Conservation (phyloP, 2,329 filamentous ascomycete species). For the Apiospora aurea region DNA sequence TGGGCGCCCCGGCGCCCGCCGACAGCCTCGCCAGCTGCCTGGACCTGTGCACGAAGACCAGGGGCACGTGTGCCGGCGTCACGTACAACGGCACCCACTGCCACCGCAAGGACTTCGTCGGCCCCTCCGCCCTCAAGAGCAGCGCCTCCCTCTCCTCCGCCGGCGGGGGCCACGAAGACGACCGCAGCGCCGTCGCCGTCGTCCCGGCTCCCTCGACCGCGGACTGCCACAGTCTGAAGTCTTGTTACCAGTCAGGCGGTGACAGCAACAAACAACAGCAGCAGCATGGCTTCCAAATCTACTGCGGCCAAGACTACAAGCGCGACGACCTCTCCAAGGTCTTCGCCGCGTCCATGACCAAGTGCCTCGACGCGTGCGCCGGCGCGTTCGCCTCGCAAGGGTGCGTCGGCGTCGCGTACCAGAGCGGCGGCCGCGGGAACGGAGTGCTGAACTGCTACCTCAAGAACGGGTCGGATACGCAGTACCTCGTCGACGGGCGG, state of each 20-base stretch:
- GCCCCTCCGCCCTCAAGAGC: not conserved
- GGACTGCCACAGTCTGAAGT: not conserved
- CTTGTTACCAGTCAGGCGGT: not conserved
- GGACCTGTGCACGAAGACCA: not conserved
- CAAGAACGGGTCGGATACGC: conserved; percentile 4
- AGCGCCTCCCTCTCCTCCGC: not conserved
- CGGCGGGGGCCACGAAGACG: not conserved
- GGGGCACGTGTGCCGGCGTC: not conserved
- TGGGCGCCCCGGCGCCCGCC: not conserved
- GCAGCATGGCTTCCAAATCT: not conserved
- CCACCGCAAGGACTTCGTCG: not conserved
- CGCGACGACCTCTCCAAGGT: conserved; percentile 1
- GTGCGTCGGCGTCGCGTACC: not conserved
- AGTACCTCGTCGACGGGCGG: not conserved
- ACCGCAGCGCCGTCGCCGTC: conserved; percentile 3
- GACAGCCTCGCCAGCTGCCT: not conserved
- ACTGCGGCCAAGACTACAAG: not conserved
- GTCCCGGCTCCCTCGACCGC: not conserved
- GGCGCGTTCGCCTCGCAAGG: not conserved
- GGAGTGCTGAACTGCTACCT: conserved; percentile 6
- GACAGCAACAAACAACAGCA: not conserved
- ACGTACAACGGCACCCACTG: not conserved
- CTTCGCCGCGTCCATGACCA: not conserved
- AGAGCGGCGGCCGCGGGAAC: not conserved
- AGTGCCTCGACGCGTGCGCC: not conserved